Evolutionary conservation across 176 grass and related monocot species (phyloP).

Genomic region (Triticum urartu): DNA sequence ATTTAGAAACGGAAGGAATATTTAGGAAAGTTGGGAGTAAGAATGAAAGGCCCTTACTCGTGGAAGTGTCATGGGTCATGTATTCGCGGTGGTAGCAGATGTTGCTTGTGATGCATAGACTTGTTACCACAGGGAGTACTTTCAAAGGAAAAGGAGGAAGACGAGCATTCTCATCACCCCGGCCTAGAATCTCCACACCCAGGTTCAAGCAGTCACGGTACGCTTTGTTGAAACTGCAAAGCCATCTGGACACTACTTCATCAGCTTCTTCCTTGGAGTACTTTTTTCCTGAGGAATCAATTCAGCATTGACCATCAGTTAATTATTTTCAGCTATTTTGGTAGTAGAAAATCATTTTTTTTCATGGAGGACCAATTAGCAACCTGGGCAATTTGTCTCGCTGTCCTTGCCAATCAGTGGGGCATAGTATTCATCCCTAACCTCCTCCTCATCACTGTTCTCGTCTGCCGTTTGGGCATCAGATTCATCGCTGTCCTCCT

Average conservation of each 20-base stretch:
- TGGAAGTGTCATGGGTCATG: neutral
- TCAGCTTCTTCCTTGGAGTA: neutral
- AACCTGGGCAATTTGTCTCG: neutral
- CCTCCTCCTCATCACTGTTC: neutral
- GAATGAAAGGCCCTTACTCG: neutral
- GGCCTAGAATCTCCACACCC: neutral
- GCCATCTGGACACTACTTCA: neutral
- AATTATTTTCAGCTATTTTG: neutral
- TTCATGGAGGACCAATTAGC: neutral
- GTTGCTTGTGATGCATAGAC: neutral
- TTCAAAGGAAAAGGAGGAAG: constrained; percentile 6
- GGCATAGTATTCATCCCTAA: neutral
- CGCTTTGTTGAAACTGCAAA: neutral
- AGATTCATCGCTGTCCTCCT: neutral
- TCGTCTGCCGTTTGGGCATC: neutral
- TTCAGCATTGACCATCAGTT: neutral
- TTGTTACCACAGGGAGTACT: neutral
- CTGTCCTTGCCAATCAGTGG: neutral
- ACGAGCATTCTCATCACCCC: constrained; percentile 5
- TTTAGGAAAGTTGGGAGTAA: no score
- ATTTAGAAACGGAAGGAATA: no score
- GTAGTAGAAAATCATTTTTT: neutral
- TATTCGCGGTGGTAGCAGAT: neutral
- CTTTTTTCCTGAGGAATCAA: neutral
- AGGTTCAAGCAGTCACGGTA: neutral